Evolutionary conservation across 345 rosid genomes (phyloP).

Genomic region (Sisymbrium irio): DNA sequence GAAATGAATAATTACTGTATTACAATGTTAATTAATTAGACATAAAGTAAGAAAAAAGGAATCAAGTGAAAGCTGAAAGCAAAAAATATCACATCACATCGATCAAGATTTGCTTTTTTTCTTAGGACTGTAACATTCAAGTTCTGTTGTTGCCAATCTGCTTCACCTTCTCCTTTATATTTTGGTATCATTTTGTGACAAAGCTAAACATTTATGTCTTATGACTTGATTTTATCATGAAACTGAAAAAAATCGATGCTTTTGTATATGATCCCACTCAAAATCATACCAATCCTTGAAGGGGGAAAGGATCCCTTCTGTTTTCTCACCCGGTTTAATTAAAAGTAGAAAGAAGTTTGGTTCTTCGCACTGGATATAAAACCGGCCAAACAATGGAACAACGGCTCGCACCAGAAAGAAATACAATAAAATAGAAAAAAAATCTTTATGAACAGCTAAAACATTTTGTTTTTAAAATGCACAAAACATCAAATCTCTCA

Average conservation of each 20-base stretch:
- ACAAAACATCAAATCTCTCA: slow-evolving; percentile 26
- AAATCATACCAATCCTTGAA: slow-evolving; percentile 31
- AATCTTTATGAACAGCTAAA: slow-evolving; percentile 22
- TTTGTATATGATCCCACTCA: slow-evolving; percentile 32
- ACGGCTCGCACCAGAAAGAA: slow-evolving; percentile 23
- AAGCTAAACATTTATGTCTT: background rate
- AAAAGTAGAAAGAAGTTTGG: slow-evolving; percentile 9
- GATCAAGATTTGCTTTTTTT: background rate
- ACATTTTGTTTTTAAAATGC: slow-evolving; percentile 17
- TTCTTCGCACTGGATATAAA: slow-evolving; percentile 22
- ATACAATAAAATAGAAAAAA: background rate
- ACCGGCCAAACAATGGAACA: slow-evolving; percentile 32
- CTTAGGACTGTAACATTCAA: background rate
- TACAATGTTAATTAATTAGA: background rate
- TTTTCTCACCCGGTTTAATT: slow-evolving; percentile 33
- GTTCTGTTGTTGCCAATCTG: slow-evolving; percentile 8
- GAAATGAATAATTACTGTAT: background rate
- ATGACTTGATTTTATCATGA: background rate
- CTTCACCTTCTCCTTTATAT: background rate
- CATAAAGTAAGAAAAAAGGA: slow-evolving; percentile 10
- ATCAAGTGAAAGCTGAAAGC: background rate
- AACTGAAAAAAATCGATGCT: slow-evolving; percentile 17
- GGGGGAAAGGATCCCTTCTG: slow-evolving; percentile 8
- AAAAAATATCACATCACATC: background rate
- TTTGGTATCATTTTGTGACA: background rate